These are phyloP conservation scores for Actinomortierella wolfii DNA, from an alignment of 371 early-diverging fungal genomes.

Conservation along the genomic window DNA sequence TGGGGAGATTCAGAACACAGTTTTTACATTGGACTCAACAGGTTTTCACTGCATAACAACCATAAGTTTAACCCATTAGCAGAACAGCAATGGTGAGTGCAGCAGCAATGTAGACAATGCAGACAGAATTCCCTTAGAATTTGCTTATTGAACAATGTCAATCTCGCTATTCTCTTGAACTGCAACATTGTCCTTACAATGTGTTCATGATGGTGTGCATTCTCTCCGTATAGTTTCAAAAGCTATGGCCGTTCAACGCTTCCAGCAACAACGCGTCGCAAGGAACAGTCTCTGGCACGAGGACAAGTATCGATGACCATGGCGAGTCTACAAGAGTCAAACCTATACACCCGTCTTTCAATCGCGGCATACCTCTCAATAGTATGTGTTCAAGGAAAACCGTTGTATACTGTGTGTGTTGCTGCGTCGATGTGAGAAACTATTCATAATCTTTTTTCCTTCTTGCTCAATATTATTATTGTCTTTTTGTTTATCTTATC, in stretches of 20 bases:
- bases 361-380: constrained; percentile 41
- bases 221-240: constrained; percentile 23
- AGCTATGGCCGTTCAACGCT: constrained; percentile 36
- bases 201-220: too few relatives aligned
- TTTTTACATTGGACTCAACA: background rate
- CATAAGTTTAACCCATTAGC: too few relatives aligned
- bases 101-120: too few relatives aligned
- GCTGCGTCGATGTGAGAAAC: too few relatives aligned
- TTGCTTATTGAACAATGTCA: too few relatives aligned
- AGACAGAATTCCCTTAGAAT: too few relatives aligned
- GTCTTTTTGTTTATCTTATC: background rate
- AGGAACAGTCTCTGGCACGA: constrained; percentile 9
- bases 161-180: too few relatives aligned
- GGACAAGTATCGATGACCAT: constrained; percentile 22
- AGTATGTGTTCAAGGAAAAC: constrained; percentile 14
- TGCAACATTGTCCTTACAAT: too few relatives aligned
- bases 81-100: too few relatives aligned
- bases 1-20: too few relatives aligned
- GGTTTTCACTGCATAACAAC: background rate
- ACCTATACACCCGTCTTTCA: constrained; percentile 42
- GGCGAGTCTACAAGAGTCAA: constrained; percentile 39
- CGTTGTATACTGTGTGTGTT: too few relatives aligned
- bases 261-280: constrained; percentile 8
- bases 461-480: background rate
- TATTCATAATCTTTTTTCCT: constrained; percentile 1